Base-by-base conservation (phyloP, 805 yeast species). In the Monosporozyma solicola region DNA sequence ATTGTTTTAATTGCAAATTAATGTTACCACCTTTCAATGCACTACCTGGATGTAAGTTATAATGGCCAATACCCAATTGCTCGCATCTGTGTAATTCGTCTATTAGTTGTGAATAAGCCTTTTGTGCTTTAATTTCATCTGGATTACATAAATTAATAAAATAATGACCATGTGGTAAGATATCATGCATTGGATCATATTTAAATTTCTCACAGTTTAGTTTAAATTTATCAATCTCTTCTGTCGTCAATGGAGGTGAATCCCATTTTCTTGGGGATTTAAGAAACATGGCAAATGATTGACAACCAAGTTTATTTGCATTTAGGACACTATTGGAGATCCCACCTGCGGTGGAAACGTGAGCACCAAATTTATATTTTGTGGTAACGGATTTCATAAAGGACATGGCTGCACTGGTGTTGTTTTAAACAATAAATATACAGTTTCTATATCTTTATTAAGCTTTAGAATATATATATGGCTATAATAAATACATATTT, bases 41-140 rank as follows among this genome's bases (percentile, higher is more conserved):
- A 0, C 97, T 89, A 0, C 99, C 99, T 0, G 95, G 95, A 65
- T 94, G 99, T 66, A 94, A 81, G 65, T 94, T 94, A 70, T 92
- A 94, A 15, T 84, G 72, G 0, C 96, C 96, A 55, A 94, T 83
- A 35, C 84, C 84, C 52, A 94, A 72, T 59, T 78, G 79, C 64
- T 94, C 99, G 70, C 98, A 92, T 59, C 99, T 74, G 56, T 78
- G 74, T 61, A 94, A 73, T 61, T 94, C 99, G 64, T 94, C 99
- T 4, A 92, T 52, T 57, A 94, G 85, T 4, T 91, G 84, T 1
- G 75, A 83, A 62, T 79, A 82, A 10, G 96, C 85, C 63, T 87
- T 87, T 33, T 74, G 76, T 53, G 83, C 87, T 66, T 89, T 92
- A 55, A 80, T 94, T 2, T 68, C 67, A 59, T 90, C 97, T 0